Evolutionary conservation across 2,329 filamentous ascomycete genomes (phyloP), one percentile per base, ranked within the genome.

Genomic region (Coccinonectria pachysandricola): DNA sequence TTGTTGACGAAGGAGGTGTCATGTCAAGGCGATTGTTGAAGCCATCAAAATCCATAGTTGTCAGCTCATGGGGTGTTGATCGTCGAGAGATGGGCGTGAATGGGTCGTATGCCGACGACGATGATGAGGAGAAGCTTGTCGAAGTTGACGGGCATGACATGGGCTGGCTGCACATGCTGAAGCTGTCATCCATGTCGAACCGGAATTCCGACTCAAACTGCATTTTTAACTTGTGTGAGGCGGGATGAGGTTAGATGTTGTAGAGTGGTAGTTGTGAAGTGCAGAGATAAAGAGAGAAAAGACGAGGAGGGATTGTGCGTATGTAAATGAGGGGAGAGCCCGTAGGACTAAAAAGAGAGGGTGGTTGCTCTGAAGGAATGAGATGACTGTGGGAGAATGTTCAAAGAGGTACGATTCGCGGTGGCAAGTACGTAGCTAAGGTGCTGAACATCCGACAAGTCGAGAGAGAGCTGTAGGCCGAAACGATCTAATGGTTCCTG

Each of bases 11-110:
- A 3, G 56, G 54, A 17, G 57, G 52, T 12, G 57, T 59, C 24
- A 60, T 26, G 20, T 58, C 51, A 17, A 46, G 34, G 10, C 43
- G 36, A 26, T 53, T 40, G 24, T 48, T 56, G 28, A 42, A 35
- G n/a, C 41, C 45, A 11, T 60, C 52, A 35, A 57, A 58, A 22
- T 57, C 54, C 35, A 62, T 40, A 26, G 40, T 42, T 19, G 53
- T 36, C 23, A 54, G 45, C 28, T 54, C 49, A 36, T 57, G 49
- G 7, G 60, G 58, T 11, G 58, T 58, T 22, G 60, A 62, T 29
- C 59, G 54, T 43, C 57, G 50, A 30, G 62, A 63, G 15, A 50
- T 54, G 22, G 61, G 60, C 20, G 60, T 64, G 33, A 56, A 63
- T 14, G 59, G 52, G 20, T 59, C 59, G 50, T 59, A 62, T 26